A percentile compares a stretch with the other conserved stretches of the same genome.
These are phyloP conservation scores for Euphorbia lathyris DNA, from an alignment of 345 rosid genomes.

Conservation along the genomic window DNA sequence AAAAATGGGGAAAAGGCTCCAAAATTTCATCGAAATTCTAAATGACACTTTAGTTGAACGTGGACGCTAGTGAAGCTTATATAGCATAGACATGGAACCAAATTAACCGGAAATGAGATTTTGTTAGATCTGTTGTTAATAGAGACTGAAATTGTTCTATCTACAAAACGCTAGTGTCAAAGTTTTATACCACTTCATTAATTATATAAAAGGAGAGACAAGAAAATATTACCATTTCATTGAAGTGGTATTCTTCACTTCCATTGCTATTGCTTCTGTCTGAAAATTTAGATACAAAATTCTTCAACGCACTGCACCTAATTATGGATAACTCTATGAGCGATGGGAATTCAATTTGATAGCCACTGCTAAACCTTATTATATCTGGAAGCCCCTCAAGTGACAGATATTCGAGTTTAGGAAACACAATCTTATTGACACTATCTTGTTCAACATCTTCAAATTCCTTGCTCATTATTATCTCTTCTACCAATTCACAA, in stretches of 20 bases:
- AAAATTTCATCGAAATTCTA: too few relatives aligned
- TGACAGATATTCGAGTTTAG: background rate
- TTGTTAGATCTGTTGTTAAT: too few relatives aligned
- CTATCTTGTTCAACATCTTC: background rate
- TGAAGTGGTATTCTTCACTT: background rate
- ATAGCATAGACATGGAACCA: too few relatives aligned
- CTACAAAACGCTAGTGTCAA: too few relatives aligned
- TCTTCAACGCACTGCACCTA: background rate
- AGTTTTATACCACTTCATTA: too few relatives aligned
- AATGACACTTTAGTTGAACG: too few relatives aligned
- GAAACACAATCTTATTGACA: slow-evolving; percentile 4
- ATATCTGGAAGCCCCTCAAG: background rate
- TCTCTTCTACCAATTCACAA: slow-evolving; percentile 6
- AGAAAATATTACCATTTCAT: background rate
- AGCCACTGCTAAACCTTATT: background rate
- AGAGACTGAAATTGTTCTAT: too few relatives aligned
- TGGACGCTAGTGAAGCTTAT: too few relatives aligned
- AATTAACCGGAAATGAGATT: too few relatives aligned
- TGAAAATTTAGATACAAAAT: background rate
- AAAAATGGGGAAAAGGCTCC: too few relatives aligned
- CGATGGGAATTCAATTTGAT: background rate
- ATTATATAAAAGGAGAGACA: too few relatives aligned
- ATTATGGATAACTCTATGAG: background rate
- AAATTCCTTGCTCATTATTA: background rate
- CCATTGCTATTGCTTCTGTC: too few relatives aligned